phyloP scores from a whole-genome alignment of 345 rosid species.

The Passiflora organensis region DNA sequence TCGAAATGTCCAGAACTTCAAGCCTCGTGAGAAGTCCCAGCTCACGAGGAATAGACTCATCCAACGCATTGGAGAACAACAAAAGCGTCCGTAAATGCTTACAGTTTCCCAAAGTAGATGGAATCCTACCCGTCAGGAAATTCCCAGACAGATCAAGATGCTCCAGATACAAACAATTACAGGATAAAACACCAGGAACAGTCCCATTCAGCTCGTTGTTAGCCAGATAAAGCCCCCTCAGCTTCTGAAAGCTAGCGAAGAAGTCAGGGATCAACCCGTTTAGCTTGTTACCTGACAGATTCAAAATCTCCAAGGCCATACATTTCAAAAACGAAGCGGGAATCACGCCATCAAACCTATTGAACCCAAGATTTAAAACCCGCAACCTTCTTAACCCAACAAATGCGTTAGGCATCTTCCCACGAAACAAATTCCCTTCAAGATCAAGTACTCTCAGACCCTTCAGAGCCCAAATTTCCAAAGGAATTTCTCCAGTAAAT shows the following conservation, averaged over 20 bases:
- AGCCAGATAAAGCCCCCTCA: constrained; percentile 25
- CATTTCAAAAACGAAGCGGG: constrained; percentile 13
- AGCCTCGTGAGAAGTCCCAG: constrained; percentile 27
- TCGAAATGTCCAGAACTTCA: constrained; percentile 27
- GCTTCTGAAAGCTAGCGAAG: constrained; percentile 14
- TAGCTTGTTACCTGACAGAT: constrained; percentile 27
- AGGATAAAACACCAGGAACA: constrained; percentile 17
- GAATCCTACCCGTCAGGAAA: constrained; percentile 23
- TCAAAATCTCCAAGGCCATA: constrained; percentile 23
- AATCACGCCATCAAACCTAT: constrained; percentile 24
- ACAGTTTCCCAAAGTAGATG: constrained; percentile 23
- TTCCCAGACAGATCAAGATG: constrained; percentile 35
- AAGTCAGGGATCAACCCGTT: constrained; percentile 15
- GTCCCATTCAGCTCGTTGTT: constrained; percentile 23
- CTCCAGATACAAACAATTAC: constrained; percentile 16
- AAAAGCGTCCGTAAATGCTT: constrained; percentile 20
- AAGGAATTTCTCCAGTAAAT: constrained; percentile 25
- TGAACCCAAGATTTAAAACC: constrained; percentile 35
- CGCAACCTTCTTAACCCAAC: constrained; percentile 20
- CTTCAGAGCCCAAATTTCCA: constrained; percentile 25
- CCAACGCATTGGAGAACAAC: constrained; percentile 30
- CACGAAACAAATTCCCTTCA: constrained; percentile 30
- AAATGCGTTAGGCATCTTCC: constrained; percentile 19
- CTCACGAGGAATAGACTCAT: constrained; percentile 22
- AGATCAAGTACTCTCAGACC: constrained; percentile 28